phyloP scores from a whole-genome alignment of 176 grass and related monocot genomes.

The Carex cristatella region DNA sequence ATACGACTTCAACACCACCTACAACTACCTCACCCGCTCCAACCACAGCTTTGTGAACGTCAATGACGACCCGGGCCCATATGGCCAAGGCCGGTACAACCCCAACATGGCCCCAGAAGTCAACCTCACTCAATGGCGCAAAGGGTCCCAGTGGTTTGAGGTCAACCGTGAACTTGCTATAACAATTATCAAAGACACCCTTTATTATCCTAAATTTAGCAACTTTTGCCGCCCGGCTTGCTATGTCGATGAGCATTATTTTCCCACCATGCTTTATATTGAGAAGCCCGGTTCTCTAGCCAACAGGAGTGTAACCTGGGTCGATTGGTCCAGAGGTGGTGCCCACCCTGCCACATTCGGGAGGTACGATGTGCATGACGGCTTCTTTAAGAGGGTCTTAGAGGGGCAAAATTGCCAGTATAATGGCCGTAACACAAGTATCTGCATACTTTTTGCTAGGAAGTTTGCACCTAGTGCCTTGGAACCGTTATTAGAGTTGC shows the following conservation, averaged over 20 bases:
- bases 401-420: slow-evolving; percentile 55
- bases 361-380: slow-evolving; percentile 48
- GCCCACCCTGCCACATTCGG: slow-evolving; percentile 97
- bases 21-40: slow-evolving; percentile 59
- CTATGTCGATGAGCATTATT: slow-evolving; percentile 97
- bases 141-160: slow-evolving; percentile 94
- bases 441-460: slow-evolving; percentile 79
- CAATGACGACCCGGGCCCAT: slow-evolving; percentile 75
- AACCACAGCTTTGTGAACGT: slow-evolving; percentile 64
- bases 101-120: slow-evolving; percentile 81
- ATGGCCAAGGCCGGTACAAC: slow-evolving; percentile 81
- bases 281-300: slow-evolving; percentile 65
- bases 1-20: slow-evolving; percentile 75
- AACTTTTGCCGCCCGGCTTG: slow-evolving; percentile 73
- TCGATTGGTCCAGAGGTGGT: slow-evolving; percentile 94
- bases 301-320: slow-evolving; percentile 82
- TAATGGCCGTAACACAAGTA: slow-evolving; percentile 45
- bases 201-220: slow-evolving; percentile 84
- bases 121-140: slow-evolving; percentile 78
- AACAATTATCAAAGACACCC: slow-evolving; percentile 49
- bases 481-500: slow-evolving; percentile 62
- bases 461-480: slow-evolving; percentile 83
- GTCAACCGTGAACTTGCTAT: slow-evolving; percentile 55
- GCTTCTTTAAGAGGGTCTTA: slow-evolving; percentile 61
- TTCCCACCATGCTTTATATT: slow-evolving; percentile 80